These are phyloP conservation scores for Erucastrum elatum DNA, from an alignment of 345 rosid species.

Conservation along the genomic window DNA sequence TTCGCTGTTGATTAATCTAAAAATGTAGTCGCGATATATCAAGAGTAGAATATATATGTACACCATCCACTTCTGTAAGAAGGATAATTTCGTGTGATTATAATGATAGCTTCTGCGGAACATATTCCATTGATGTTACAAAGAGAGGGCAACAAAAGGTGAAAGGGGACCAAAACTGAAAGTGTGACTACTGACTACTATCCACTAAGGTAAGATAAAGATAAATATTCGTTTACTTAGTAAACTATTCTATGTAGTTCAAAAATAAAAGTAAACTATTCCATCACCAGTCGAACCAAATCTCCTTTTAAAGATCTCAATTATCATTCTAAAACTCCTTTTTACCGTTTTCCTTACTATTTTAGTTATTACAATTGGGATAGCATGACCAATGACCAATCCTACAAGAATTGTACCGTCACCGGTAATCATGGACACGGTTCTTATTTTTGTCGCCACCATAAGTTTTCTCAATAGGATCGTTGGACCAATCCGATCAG, in stretches of 20 bases:
- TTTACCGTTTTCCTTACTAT: neutral
- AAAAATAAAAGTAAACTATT: constrained; percentile 2
- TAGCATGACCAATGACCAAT: neutral
- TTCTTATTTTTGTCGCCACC: neutral
- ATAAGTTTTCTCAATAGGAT: neutral
- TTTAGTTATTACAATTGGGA: neutral
- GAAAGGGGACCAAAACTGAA: neutral
- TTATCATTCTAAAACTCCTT: neutral
- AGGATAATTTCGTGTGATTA: constrained; percentile 5
- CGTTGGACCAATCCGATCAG: neutral
- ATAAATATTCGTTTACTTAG: constrained; percentile 14
- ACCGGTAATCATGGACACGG: neutral
- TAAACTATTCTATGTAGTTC: neutral
- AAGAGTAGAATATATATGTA: neutral
- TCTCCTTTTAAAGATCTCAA: neutral
- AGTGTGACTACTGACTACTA: constrained; percentile 12
- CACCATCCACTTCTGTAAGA: constrained; percentile 11
- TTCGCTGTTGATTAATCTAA: constrained; percentile 1
- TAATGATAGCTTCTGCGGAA: constrained; percentile 19
- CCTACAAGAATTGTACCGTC: neutral
- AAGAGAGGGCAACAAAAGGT: constrained; percentile 17
- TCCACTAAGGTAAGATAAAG: constrained; percentile 29
- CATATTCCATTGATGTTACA: constrained; percentile 34
- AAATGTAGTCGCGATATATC: neutral
- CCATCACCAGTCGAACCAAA: neutral